A percentile compares a stretch with the other conserved stretches of the same genome.
phyloP scores from a whole-genome alignment of 768 basidiomycete species.

The Agaricus blazei region DNA sequence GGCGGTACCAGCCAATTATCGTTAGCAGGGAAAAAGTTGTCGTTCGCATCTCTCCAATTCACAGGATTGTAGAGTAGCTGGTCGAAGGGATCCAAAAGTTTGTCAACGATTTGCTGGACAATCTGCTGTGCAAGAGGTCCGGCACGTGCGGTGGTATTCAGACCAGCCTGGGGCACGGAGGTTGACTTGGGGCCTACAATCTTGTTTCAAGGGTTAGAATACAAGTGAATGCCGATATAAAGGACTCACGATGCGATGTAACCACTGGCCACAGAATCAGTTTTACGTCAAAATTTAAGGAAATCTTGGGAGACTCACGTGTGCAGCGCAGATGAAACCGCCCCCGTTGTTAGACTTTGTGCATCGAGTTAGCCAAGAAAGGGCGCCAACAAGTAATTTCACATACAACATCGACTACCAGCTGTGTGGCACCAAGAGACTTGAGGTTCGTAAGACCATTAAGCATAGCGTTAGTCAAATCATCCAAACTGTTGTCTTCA shows the following conservation, averaged over 20 bases:
- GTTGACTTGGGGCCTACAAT: conserved; percentile 49
- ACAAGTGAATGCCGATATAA: neutral
- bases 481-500: conserved; percentile 35
- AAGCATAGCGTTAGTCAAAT: conserved; percentile 39
- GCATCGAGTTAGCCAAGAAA: neutral
- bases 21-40: conserved; percentile 33
- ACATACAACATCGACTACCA: conserved; percentile 54
- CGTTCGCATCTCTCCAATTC: conserved; percentile 42
- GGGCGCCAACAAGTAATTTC: neutral
- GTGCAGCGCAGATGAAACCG: conserved; percentile 55
- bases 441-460: conserved; percentile 46
- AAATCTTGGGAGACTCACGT: conserved; percentile 32
- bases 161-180: conserved; percentile 50
- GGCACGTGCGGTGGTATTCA: conserved; percentile 46
- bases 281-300: neutral
- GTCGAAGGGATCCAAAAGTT: conserved; percentile 38
- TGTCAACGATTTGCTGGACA: conserved; percentile 33
- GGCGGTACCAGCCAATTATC: conserved; percentile 47
- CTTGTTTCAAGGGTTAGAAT: conserved; percentile 17
- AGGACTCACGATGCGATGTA: conserved; percentile 39
- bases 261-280: conserved; percentile 25
- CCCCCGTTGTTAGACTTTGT: conserved; percentile 45
- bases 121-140: conserved; percentile 48
- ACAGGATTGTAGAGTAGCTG: conserved; percentile 44
- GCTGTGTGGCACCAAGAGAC: conserved; percentile 42